Base-by-base conservation (phyloP, 345 rosid genomes). In the Lenwebbia sp. region DNA sequence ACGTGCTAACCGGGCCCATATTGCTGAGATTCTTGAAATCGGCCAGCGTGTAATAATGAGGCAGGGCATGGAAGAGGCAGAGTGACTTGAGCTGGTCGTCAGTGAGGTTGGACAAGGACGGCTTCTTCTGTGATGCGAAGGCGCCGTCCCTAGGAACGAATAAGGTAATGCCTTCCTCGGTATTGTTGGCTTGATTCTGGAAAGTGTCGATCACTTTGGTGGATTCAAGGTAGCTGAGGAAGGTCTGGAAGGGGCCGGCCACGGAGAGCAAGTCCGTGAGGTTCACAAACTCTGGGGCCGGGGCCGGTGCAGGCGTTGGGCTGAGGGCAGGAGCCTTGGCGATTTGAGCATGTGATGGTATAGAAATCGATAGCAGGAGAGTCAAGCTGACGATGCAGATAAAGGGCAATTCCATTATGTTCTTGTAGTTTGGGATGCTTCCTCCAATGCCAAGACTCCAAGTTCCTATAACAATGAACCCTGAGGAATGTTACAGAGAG, bases 171-270 rank as follows among this genome's bases (percentile, higher is more conserved):
- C 99, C 99, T 92, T 94, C 95, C 5, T 96, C 93, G 2, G 98
- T 96, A 87, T 96, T 91, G 93, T 97, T 97, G 86, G 99, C 99
- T 91, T 97, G 99, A 94, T 88, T 94, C 89, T 97, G 99, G 92
- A 97, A 93, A n/a, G 99, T 96, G 14, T 95, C 99, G 6, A 97
- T 91, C 87, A 96, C 98, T 88, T 95, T 94, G 41, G 97, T 92
- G 26, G 98, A 93, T 82, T 88, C 85, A 40, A 97, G 94, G 90
- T 94, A 92, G 88, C 85, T 88, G 11, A 96, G 98, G 93, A 97
- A 97, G 4, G 92, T 96, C 86, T 91, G 90, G 92, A 95, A 97
- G 2, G 99, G 99, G 50, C 99, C 99, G 6, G 99, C 99, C 56
- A 97, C 98, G 2, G 95, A 87, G 83, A 97, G 94, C 19, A 97